Evolutionary conservation across 345 rosid genomes (phyloP), one percentile per base, ranked within the genome.

Genomic region (Pugionium dolabratum): DNA sequence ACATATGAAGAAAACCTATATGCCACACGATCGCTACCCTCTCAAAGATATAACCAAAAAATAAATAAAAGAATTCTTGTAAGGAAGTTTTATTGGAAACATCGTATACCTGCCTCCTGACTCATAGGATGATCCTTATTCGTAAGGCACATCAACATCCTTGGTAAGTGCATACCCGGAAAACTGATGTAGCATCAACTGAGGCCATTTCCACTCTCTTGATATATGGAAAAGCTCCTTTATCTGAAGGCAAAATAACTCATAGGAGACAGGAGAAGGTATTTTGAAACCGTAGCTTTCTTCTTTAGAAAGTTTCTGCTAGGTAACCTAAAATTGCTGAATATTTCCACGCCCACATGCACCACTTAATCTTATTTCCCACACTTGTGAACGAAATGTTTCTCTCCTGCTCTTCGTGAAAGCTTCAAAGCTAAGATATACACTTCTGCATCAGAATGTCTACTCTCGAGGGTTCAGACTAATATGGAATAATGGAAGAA

Each of bases 101-200:
- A 66, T 66, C 30, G 3, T 26, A 53, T 73, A 73, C 77, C 72
- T 70, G 69, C 36, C 62, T 36, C 56, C 43, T 59, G 52, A 54
- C 58, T 46, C 6, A 52, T 37, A 45, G 45, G 25, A 33, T 52
- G 50, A 66, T 53, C 50, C 2, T 33, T 44, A 50, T 50, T 26
- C 2, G 32, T 31, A 42, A 59, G 51, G 61, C 76, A 66, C 29
- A 52, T 48, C 58, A 59, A 66, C 37, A 66, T 60, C 68, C 67
- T 57, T 3, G 18, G 36, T 52, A 64, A 31, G 51, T 50, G 54
- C 71, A 65, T 42, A 57, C 52, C 31, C 30, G 6, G 10, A 55
- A 39, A 27, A 36, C 56, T 51, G 50, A 6, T 50, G 42, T 28
- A 50, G 60, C 55, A 58, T 42, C 48, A 31, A 62, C 70, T 39